A percentile compares a stretch with the other conserved stretches of the same genome.
These are phyloP conservation scores for Nemania sp. DNA, from an alignment of 2,329 filamentous ascomycete genomes.

Conservation along the genomic window DNA sequence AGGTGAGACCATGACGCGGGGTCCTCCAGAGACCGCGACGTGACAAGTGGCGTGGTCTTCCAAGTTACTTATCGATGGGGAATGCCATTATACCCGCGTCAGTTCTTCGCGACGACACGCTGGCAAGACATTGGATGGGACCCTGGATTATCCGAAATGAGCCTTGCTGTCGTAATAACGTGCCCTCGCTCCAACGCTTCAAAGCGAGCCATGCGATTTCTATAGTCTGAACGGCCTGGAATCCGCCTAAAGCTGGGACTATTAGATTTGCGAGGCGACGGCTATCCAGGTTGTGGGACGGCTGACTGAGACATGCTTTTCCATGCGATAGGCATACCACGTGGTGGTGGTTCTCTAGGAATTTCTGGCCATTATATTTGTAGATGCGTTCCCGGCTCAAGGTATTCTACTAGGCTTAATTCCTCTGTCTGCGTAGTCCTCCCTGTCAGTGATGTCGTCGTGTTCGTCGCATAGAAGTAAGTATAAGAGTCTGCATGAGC, in stretches of 20 bases:
- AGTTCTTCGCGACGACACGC: neutral
- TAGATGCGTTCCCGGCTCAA: conserved; percentile 15
- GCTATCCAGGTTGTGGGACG: conserved; percentile 15
- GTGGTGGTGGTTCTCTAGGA: conserved; percentile 22
- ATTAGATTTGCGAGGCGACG: conserved; percentile 13
- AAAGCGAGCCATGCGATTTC: neutral
- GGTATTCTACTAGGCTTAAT: neutral
- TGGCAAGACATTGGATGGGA: neutral
- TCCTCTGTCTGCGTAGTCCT: neutral
- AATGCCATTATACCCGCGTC: neutral
- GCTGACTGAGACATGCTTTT: conserved; percentile 28
- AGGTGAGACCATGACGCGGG: neutral
- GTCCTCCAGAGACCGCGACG: neutral
- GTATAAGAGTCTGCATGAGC: conserved; percentile 18
- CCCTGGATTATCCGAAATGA: neutral
- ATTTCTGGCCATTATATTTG: conserved; percentile 32
- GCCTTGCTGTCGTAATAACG: neutral
- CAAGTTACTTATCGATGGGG: neutral
- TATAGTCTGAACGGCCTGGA: conserved; percentile 7
- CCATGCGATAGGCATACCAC: conserved; percentile 5
- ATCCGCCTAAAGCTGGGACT: conserved; percentile 11
- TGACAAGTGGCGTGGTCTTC: neutral
- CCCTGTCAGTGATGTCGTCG: neutral
- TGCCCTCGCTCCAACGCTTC: neutral
- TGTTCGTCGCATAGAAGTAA: neutral